Evolutionary conservation across 2,329 filamentous ascomycete species (phyloP).

Genomic region (Endoconidiophora laricicola): DNA sequence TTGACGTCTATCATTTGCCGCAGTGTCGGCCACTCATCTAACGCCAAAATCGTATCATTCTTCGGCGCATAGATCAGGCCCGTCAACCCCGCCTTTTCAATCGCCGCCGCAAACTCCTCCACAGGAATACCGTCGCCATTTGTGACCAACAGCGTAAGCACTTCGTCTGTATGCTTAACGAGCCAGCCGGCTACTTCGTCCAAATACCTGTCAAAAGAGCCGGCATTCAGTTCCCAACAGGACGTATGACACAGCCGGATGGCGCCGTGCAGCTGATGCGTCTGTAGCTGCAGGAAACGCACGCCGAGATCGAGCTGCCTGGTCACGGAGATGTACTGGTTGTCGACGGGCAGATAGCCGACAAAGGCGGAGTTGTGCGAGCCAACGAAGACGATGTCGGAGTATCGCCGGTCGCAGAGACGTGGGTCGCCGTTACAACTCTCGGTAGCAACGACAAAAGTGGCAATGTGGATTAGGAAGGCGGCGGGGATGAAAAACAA

Average conservation of each 20-base stretch:
- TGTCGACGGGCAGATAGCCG: constrained; percentile 34
- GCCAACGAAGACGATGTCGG: constrained; percentile 43
- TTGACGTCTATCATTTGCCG: constrained; percentile 43
- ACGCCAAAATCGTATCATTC: constrained; percentile 18
- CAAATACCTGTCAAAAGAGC: constrained; percentile 39
- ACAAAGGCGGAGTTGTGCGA: constrained; percentile 52
- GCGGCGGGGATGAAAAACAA: not conserved
- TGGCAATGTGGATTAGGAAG: not conserved
- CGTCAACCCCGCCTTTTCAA: constrained; percentile 37
- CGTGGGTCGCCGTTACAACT: constrained; percentile 40
- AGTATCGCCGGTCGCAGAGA: constrained; percentile 40
- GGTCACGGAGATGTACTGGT: constrained; percentile 43
- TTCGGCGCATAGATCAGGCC: constrained; percentile 39
- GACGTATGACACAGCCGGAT: constrained; percentile 49
- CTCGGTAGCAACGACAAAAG: not conserved
- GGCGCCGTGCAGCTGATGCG: constrained; percentile 33
- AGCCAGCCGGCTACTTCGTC: constrained; percentile 42
- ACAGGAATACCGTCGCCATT: constrained; percentile 43
- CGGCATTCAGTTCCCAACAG: constrained; percentile 42
- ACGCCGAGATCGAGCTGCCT: constrained; percentile 44
- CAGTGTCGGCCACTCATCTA: constrained; percentile 52
- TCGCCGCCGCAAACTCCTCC: constrained; percentile 36
- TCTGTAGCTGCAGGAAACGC: constrained; percentile 47
- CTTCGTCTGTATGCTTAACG: constrained; percentile 39
- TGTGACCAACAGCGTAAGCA: constrained; percentile 46